Conservation (phyloP, 768 basidiomycete genomes). For the Collybiopsis confluens region DNA sequence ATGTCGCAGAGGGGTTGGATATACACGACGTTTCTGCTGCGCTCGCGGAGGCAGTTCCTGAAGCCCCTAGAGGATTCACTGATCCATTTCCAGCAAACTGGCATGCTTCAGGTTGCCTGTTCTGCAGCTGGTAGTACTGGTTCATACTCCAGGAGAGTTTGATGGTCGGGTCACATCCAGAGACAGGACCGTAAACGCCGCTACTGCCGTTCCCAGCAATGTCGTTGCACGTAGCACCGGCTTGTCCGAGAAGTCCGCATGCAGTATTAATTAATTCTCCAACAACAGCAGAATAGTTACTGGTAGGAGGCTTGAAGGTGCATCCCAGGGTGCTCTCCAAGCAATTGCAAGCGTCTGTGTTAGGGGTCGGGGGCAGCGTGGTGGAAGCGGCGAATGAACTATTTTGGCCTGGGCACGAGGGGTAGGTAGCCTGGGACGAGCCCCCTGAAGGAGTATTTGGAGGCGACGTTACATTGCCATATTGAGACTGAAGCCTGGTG, state of each 20-base stretch:
- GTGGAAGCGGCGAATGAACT: slow-evolving; percentile 60
- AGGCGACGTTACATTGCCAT: slow-evolving; percentile 39
- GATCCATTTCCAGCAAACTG: slow-evolving; percentile 85
- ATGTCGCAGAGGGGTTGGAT: slow-evolving; percentile 56
- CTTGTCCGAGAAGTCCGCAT: slow-evolving; percentile 69
- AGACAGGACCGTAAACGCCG: slow-evolving; percentile 74
- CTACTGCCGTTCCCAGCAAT: slow-evolving; percentile 70
- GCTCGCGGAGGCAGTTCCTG: slow-evolving; percentile 42
- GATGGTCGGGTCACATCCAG: slow-evolving; percentile 73
- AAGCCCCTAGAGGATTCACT: slow-evolving; percentile 52
- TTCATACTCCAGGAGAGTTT: slow-evolving; percentile 84
- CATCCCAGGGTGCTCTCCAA: slow-evolving; percentile 67
- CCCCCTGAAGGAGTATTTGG: slow-evolving; percentile 55
- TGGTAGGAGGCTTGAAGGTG: slow-evolving; percentile 60
- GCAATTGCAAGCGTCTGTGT: slow-evolving; percentile 76
- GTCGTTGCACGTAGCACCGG: slow-evolving; percentile 57
- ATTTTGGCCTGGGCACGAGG: slow-evolving; percentile 61
- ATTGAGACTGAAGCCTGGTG: slow-evolving; percentile 57
- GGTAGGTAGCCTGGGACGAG: slow-evolving; percentile 43
- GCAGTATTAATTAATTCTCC: slow-evolving; percentile 62
- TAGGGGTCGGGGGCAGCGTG: slow-evolving; percentile 80
- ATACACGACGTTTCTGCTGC: slow-evolving; percentile 66
- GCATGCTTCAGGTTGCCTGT: slow-evolving; percentile 59
- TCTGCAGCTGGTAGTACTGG: slow-evolving; percentile 64
- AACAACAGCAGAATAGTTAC: slow-evolving; percentile 55